Evolutionary conservation across 306 rosid genomes (phyloP), one percentile per base, ranked within the genome.

Genomic region (Crataegus laevigata): DNA sequence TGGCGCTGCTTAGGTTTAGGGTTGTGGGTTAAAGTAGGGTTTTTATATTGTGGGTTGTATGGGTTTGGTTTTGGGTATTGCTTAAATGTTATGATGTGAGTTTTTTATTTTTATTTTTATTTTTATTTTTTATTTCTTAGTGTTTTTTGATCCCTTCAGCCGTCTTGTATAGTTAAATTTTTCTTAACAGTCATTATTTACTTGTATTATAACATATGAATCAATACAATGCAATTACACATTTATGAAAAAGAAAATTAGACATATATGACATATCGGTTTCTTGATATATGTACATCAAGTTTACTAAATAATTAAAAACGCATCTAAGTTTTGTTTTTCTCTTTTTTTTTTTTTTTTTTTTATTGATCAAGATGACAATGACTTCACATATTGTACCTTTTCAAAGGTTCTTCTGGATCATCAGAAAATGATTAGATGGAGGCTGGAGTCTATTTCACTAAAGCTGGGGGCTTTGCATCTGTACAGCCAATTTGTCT

Each of bases 381-480:
- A 71, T 75, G 87, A 80, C 84, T 52, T 69, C 42, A 64, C 68
- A 25, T 43, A 25, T 47, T 1, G 43, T 18, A 29, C 28, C 57
- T 72, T 79, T 79, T 58, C 76, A 55, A 70, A 50, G 62, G 75
- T 57, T 63, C 3, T 63, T 75, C 21, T 66, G 64, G 72, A 75
- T 84, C 79, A 47, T 21, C 79, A 60, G 34, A 78, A 84, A 88
- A 66, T 84, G 76, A 77, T 82, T 70, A 32, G 29, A 12, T 34
- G 42, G 65, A 34, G n/a, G 67, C 10, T 61, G 66, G 25, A 34
- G 50, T 68, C 12, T 71, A 17, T 82, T 43, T 54, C 40, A 55
- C 62, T 38, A 75, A 77, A 59, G 77, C 76, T 79, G 79, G 73
- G 70, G 55, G 63, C 18, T 8, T 12, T 26, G 21, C 34, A 60